Evolutionary conservation across 768 basidiomycete genomes (phyloP).

Genomic region (Termitomyces sp.): DNA sequence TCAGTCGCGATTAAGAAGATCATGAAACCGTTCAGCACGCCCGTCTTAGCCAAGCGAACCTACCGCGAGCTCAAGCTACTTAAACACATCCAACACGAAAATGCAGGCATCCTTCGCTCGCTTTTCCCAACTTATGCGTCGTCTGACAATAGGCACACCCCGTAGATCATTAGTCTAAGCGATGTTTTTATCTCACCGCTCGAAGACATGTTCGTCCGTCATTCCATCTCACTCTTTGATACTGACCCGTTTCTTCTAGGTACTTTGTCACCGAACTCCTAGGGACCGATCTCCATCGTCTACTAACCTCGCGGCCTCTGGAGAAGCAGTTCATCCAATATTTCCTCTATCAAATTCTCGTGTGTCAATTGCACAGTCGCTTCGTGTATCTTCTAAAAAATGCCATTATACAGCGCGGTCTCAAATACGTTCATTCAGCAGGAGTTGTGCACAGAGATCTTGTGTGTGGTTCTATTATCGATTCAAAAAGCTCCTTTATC

Average conservation of each 20-base stretch:
- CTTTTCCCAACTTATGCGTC: not conserved
- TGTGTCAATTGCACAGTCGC: constrained; percentile 29
- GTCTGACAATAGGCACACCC: not conserved
- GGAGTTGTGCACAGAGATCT: constrained; percentile 98
- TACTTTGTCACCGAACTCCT: constrained; percentile 99
- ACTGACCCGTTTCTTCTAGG: constrained; percentile 33
- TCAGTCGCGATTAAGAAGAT: constrained; percentile 99
- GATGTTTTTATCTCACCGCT: constrained; percentile 99
- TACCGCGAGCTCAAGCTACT: constrained; percentile 97
- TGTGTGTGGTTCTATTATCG: constrained; percentile 37
- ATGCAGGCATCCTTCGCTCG: constrained; percentile 46
- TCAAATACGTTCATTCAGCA: constrained; percentile 99
- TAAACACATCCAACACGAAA: constrained; percentile 98
- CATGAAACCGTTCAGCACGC: constrained; percentile 99
- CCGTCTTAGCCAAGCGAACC: constrained; percentile 95
- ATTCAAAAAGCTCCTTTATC: not conserved
- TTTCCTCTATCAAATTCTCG: constrained; percentile 98
- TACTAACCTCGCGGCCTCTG: constrained; percentile 91
- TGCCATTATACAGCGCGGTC: constrained; percentile 62
- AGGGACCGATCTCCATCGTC: constrained; percentile 95
- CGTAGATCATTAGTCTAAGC: constrained; percentile 95
- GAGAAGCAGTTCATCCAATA: constrained; percentile 99
- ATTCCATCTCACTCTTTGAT: constrained; percentile 1
- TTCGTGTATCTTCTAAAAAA: constrained; percentile 4
- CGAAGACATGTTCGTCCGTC: constrained; percentile 78